A percentile compares a stretch with the other conserved stretches of the same genome.
phyloP scores from a whole-genome alignment of 177 flowering plant genomes.

The Tripterygium wilfordii region DNA sequence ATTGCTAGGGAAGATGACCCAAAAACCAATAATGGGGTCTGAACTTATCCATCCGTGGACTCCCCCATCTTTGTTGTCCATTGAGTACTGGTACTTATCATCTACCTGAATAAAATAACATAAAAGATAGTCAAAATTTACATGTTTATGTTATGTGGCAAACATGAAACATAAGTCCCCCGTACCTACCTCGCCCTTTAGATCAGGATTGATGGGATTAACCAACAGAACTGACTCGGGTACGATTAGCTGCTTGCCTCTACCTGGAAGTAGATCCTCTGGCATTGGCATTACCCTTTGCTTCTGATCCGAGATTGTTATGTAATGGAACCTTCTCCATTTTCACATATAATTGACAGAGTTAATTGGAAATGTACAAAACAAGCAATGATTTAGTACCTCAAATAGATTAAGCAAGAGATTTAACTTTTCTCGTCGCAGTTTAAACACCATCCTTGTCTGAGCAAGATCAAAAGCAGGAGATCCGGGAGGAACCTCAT shows the following conservation, averaged over 20 bases:
- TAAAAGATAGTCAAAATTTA: background rate
- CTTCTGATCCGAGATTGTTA: conserved; percentile 59
- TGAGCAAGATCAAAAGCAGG: conserved; percentile 45
- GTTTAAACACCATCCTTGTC: conserved; percentile 50
- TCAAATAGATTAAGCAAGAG: background rate
- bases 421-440: conserved; percentile 42
- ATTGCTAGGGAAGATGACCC: conserved; percentile 60
- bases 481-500: conserved; percentile 32
- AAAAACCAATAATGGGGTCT: conserved; percentile 46
- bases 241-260: conserved; percentile 32
- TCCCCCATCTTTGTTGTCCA: conserved; percentile 56
- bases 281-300: conserved; percentile 64
- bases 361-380: background rate
- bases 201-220: conserved; percentile 52
- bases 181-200: conserved; percentile 46
- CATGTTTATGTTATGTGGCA: background rate
- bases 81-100: conserved; percentile 65
- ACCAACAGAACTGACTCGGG: conserved; percentile 52
- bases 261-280: conserved; percentile 34
- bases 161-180: no score
- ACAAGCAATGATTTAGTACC: background rate
- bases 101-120: conserved; percentile 40
- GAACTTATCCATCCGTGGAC: conserved; percentile 72
- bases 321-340: conserved; percentile 47
- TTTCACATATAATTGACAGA: background rate